Base-by-base conservation (phyloP, 192 early-diverging fungal genomes). In the Haplosporangium gracile region DNA sequence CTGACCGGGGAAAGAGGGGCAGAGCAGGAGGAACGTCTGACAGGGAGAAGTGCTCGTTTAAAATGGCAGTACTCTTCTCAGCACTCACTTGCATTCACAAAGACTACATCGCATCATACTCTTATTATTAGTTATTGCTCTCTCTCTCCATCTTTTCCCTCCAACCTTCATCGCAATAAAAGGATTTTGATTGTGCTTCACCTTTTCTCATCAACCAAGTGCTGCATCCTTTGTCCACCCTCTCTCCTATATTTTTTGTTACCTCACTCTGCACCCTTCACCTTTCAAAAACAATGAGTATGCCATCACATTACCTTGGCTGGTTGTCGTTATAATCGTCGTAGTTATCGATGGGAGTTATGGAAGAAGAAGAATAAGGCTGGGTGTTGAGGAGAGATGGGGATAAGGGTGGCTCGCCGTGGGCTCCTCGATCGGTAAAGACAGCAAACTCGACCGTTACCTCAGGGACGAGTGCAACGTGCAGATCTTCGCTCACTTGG, bases 361-460 rank as follows among this genome's bases (percentile, higher is more conserved):
- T n/a, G 20, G 55, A 26, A 26, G 55, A 26, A 26, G 22, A 57
- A 57, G 55, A 10, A 57, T 57, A 51, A 20, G 49, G 49, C n/a
- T 26, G 24, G 26, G n/a, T 51, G 49, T 51, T 51, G 49, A 57
- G 55, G n/a, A 57, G 55, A 26, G 55, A n/a, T 2, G 55, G 55
- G 24, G 55, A 57, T 26, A 57, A 10, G 8, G 55, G 55, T 0
- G 55, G 55, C 55, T 57, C 55, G n/a, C n/a, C 55, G 0, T 57
- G 55, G 22, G 55, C 55, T 57, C 55, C 24, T 57, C 55, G 55
- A 57, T 57, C 55, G 55, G 55, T 57, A n/a, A 75, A 24, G 18
- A 70, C 71, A n/a, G 45, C 69, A 79, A 79, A 79, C 71, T 73
- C 71, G 40, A 79, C 57, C 15, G 45, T 72, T 16, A 75, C 79